These are phyloP conservation scores for Tephrocybe sp. DNA, from an alignment of 768 basidiomycete species.

Conservation along the genomic window DNA sequence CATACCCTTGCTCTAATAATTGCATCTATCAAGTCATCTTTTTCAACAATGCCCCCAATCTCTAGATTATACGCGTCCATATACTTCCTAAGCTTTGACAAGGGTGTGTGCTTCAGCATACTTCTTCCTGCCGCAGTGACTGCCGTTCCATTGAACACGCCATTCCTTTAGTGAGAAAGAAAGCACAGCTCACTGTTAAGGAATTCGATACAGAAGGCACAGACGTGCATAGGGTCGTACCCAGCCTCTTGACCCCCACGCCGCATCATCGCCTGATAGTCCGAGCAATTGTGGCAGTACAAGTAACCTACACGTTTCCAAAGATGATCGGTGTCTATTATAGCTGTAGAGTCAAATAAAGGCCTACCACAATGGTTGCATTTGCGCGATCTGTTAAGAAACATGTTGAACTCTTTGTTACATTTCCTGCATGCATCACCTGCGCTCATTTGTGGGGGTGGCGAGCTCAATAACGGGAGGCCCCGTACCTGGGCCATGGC, in stretches of 20 bases:
- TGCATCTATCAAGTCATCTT: slow-evolving; percentile 73
- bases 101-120: slow-evolving; percentile 51
- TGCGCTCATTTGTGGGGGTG: slow-evolving; percentile 38
- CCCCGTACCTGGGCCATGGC: slow-evolving; percentile 37
- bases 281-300: slow-evolving; percentile 72
- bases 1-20: slow-evolving; percentile 54
- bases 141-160: slow-evolving; percentile 23
- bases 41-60: slow-evolving; percentile 63
- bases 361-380: slow-evolving; percentile 76
- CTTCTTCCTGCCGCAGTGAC: slow-evolving; percentile 67
- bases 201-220: slow-evolving; percentile 71
- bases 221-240: slow-evolving; percentile 65
- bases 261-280: slow-evolving; percentile 80
- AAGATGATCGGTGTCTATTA: slow-evolving; percentile 5
- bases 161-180: neutral
- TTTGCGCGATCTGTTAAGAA: slow-evolving; percentile 60
- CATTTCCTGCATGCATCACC: slow-evolving; percentile 61
- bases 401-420: slow-evolving; percentile 65
- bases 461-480: slow-evolving; percentile 71
- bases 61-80: slow-evolving; percentile 67
- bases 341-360: neutral
- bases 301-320: slow-evolving; percentile 48
- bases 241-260: slow-evolving; percentile 49
- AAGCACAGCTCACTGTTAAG: slow-evolving; percentile 49
- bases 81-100: slow-evolving; percentile 67